Evolutionary conservation across 2,329 filamentous ascomycete genomes (phyloP).

Genomic region (Cadophora malorum): DNA sequence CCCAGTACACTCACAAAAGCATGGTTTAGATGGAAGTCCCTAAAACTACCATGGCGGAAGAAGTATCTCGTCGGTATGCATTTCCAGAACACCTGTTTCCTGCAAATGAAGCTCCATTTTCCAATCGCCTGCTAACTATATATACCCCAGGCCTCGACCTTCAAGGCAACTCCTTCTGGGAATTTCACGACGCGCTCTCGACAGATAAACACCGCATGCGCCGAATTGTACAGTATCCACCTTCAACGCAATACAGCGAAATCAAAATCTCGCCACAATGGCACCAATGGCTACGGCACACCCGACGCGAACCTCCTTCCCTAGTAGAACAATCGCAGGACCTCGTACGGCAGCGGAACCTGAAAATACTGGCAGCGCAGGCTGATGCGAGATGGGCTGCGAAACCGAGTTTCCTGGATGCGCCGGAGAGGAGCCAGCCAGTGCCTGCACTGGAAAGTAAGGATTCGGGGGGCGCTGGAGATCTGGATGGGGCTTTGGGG

Average conservation of each 20-base stretch:
- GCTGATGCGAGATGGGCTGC: conserved; percentile 70
- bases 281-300: conserved; percentile 74
- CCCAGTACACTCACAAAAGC: conserved; percentile 37
- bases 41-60: conserved; percentile 68
- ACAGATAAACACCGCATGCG: conserved; percentile 57
- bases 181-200: conserved; percentile 58
- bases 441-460: conserved; percentile 42
- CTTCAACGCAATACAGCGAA: conserved; percentile 58
- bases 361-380: conserved; percentile 63
- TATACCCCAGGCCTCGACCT: conserved; percentile 63
- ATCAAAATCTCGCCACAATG: conserved; percentile 65
- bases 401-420: conserved; percentile 58
- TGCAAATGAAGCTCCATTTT: not conserved
- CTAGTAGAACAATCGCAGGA: conserved; percentile 64
- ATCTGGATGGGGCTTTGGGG: not conserved
- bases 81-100: not conserved
- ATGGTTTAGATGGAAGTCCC: conserved; percentile 68
- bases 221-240: conserved; percentile 66
- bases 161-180: conserved; percentile 72
- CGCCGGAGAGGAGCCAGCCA: conserved; percentile 44
- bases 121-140: not conserved
- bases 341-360: conserved; percentile 56
- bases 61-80: conserved; percentile 63
- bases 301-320: conserved; percentile 59
- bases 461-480: conserved; percentile 22